These are phyloP conservation scores for Oryza glumipatula DNA, from an alignment of 176 grass and related monocot species.

Conservation along the genomic window DNA sequence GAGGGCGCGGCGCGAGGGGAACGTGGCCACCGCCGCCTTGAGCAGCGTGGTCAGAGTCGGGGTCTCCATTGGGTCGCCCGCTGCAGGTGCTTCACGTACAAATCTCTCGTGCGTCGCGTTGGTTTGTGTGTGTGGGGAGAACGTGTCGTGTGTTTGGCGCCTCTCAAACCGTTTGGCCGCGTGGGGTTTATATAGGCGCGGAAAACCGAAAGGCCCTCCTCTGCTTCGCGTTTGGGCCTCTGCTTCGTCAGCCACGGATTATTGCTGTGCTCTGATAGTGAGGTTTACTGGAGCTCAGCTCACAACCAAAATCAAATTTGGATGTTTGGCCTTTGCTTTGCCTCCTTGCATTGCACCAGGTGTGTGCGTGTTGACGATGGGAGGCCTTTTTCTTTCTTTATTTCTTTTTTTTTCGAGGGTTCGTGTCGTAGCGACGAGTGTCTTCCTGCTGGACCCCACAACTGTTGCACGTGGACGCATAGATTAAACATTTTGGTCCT, in stretches of 20 bases:
- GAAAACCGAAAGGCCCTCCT: neutral
- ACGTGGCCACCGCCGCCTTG: constrained; percentile 46
- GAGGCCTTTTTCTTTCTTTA: neutral
- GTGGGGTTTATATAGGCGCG: neutral
- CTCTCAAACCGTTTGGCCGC: neutral
- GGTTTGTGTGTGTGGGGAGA: neutral
- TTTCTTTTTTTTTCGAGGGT: no score
- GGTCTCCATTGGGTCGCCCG: constrained; percentile 6
- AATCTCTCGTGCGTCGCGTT: neutral
- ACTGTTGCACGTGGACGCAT: no score
- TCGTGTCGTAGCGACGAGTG: neutral
- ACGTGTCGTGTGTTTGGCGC: neutral
- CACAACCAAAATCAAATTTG: neutral
- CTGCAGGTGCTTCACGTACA: neutral
- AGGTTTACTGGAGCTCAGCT: neutral
- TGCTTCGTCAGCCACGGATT: neutral
- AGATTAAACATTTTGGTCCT: neutral
- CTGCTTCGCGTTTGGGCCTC: neutral
- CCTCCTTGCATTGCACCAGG: neutral
- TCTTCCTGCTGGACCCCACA: neutral
- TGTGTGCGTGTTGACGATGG: neutral
- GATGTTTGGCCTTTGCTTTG: neutral
- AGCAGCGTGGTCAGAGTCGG: constrained; percentile 57
- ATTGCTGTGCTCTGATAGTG: neutral
- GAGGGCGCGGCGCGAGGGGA: constrained; percentile 61